phyloP scores from a whole-genome alignment of 208 protist genomes.

The Trypanosoma conorhini region DNA sequence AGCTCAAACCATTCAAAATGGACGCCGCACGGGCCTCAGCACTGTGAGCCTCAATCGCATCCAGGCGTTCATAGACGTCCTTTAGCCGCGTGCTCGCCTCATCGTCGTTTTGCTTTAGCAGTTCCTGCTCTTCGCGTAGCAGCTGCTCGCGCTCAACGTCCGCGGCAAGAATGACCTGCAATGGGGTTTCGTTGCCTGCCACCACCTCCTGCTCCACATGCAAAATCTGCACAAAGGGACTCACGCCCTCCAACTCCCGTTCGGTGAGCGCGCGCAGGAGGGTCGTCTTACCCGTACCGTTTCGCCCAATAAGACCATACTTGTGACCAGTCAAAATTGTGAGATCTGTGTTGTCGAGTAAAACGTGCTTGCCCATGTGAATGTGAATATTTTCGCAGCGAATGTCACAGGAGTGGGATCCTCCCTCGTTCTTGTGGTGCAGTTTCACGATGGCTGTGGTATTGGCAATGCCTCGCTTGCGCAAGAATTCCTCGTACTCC shows the following conservation, averaged over 20 bases:
- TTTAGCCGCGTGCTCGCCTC: constrained; percentile 81
- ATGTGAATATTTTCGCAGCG: constrained; percentile 89
- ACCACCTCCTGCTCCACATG: constrained; percentile 98
- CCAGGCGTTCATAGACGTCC: constrained; percentile 94
- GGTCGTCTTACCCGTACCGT: constrained; percentile 95
- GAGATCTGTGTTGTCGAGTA: constrained; percentile 84
- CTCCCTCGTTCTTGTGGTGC: constrained; percentile 81
- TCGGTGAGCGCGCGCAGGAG: constrained; percentile 95
- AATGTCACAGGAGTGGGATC: constrained; percentile 82
- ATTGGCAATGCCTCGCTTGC: constrained; percentile 80
- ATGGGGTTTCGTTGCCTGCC: constrained; percentile 71
- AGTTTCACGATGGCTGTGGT: constrained; percentile 79
- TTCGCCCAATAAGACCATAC: constrained; percentile 97
- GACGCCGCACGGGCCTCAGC: constrained; percentile 84
- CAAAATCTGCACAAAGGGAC: constrained; percentile 96
- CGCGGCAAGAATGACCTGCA: constrained; percentile 89
- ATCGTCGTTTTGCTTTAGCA: constrained; percentile 82
- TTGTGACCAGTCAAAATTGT: constrained; percentile 87
- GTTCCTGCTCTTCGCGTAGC: constrained; percentile 90
- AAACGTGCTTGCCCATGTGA: constrained; percentile 85
- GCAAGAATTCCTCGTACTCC: constrained; percentile 91
- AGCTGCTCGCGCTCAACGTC: constrained; percentile 93
- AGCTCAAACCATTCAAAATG: constrained; percentile 94
- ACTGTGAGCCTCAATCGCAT: constrained; percentile 96
- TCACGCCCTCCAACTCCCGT: constrained; percentile 93